These are phyloP conservation scores for Talaromyces sp. DNA, from an alignment of 2,329 filamentous ascomycete genomes.

Conservation along the genomic window DNA sequence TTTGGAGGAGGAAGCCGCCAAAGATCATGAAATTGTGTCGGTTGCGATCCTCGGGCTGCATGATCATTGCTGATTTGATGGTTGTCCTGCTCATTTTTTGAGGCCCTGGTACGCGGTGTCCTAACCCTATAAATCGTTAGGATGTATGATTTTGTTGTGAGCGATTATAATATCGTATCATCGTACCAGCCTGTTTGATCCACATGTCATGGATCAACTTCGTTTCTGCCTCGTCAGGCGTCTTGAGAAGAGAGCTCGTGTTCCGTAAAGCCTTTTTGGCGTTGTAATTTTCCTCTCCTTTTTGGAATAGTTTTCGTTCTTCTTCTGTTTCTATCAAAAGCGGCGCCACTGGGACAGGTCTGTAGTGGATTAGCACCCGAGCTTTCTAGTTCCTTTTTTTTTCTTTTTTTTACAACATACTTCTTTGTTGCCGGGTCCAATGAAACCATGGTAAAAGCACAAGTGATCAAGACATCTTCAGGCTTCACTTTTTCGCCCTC, in stretches of 20 bases:
- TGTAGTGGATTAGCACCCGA: slow-evolving; percentile 22
- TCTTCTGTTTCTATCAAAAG: slow-evolving; percentile 58
- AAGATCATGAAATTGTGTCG: slow-evolving; percentile 74
- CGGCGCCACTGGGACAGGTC: slow-evolving; percentile 57
- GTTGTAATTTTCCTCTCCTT: slow-evolving; percentile 61
- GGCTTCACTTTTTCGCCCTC: slow-evolving; percentile 51
- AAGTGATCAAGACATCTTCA: slow-evolving; percentile 63
- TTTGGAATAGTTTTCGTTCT: slow-evolving; percentile 57
- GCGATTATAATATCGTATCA: too few species aligned
- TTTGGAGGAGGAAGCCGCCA: slow-evolving; percentile 67
- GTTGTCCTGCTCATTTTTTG: slow-evolving; percentile 58
- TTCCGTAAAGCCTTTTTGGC: slow-evolving; percentile 60
- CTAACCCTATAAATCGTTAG: background rate
- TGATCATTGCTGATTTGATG: slow-evolving; percentile 64
- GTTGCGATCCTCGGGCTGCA: slow-evolving; percentile 69
- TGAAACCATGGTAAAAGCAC: slow-evolving; percentile 73
- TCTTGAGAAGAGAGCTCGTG: slow-evolving; percentile 58
- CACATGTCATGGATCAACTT: slow-evolving; percentile 69
- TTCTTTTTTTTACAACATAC: slow-evolving; percentile 22
- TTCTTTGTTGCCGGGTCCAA: slow-evolving; percentile 64
- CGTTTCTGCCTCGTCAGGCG: slow-evolving; percentile 66
- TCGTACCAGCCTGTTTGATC: slow-evolving; percentile 62
- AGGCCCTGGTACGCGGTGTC: slow-evolving; percentile 52
- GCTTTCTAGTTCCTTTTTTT: too few species aligned
- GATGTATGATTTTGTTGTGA: too few species aligned